Conservation (phyloP, 345 rosid species). For the Hirschfeldia incana region DNA sequence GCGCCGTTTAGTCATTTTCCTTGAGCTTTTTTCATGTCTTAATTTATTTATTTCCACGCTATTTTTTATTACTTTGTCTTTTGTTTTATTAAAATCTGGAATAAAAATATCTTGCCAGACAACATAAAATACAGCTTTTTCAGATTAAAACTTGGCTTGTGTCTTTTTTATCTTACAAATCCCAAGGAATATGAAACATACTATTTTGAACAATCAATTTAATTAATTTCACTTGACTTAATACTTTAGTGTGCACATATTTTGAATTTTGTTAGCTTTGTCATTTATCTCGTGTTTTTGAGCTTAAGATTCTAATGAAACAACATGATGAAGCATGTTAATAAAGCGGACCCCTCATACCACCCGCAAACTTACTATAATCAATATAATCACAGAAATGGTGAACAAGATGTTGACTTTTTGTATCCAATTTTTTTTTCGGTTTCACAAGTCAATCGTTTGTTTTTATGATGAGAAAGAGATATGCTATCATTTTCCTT, state of each 20-base stretch:
- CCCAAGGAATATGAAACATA: constrained; percentile 6
- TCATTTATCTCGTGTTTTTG: neutral
- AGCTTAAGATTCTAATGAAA: constrained; percentile 12
- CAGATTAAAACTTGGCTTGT: constrained; percentile 20
- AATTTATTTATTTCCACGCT: neutral
- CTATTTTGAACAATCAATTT: neutral
- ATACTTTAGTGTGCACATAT: neutral
- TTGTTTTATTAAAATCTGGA: neutral
- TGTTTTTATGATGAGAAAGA: constrained; percentile 3
- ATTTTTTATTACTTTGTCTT: constrained; percentile 3
- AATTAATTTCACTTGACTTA: neutral
- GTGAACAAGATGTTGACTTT: constrained; percentile 34
- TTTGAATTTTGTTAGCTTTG: constrained; percentile 7
- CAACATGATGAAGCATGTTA: constrained; percentile 39
- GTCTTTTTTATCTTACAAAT: constrained; percentile 19
- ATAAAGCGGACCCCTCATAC: constrained; percentile 30
- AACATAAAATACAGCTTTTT: constrained; percentile 22
- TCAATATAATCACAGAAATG: constrained; percentile 22
- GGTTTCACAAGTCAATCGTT: constrained; percentile 20
- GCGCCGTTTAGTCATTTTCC: constrained; percentile 38
- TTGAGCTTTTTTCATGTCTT: neutral
- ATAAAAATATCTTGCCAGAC: constrained; percentile 5
- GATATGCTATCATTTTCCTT: constrained; percentile 28
- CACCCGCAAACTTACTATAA: constrained; percentile 34
- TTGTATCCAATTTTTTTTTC: neutral